Conservation (phyloP, 129 eudicot genomes). For the Helianthus tuberosus region DNA sequence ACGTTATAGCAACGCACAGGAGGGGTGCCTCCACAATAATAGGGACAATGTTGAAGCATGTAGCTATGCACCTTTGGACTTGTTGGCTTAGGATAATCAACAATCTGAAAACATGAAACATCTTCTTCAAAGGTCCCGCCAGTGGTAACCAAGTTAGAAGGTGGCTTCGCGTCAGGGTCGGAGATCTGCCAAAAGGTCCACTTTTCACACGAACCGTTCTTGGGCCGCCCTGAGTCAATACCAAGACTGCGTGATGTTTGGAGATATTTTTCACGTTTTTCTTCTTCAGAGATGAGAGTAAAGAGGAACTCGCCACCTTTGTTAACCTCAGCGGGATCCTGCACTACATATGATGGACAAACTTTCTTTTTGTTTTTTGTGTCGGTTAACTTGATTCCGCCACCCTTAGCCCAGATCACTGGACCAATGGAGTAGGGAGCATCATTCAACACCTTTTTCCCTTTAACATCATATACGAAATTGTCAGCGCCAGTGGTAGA, state of each 20-base stretch:
- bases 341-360: background rate
- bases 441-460: constrained; percentile 16
- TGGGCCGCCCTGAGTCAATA: background rate
- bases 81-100: constrained; percentile 27
- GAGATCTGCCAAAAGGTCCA: background rate
- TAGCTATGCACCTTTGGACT: constrained; percentile 22
- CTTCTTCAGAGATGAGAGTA: background rate
- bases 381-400: constrained; percentile 26
- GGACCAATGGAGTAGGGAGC: constrained; percentile 21
- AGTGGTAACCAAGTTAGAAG: constrained; percentile 14
- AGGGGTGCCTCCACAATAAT: constrained; percentile 30
- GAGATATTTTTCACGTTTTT: constrained; percentile 3
- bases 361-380: background rate
- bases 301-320: constrained; percentile 4
- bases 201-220: background rate
- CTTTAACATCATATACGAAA: background rate
- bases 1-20: constrained; percentile 18
- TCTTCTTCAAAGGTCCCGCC: background rate
- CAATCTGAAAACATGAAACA: constrained; percentile 20
- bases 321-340: constrained; percentile 1
- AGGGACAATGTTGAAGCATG: constrained; percentile 30
- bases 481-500: background rate
- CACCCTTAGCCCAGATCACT: constrained; percentile 12
- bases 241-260: constrained; percentile 4
- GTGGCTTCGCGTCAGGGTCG: constrained; percentile 10